Conservation (phyloP, 1,284 basidiomycete genomes). For the Filobasidium uniguttulatum region DNA sequence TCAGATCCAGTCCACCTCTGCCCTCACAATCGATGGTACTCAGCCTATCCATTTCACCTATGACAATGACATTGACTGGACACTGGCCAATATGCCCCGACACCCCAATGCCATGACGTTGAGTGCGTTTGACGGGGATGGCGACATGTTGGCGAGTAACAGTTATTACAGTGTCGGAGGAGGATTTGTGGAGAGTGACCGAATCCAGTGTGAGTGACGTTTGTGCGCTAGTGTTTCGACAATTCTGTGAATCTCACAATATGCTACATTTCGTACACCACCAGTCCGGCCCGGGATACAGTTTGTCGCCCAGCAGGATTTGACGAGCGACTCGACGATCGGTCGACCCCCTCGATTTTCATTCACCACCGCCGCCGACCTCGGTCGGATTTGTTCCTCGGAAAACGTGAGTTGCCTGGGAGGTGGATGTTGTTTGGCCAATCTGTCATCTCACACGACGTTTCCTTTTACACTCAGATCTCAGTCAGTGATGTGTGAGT, state of each 20-base stretch:
- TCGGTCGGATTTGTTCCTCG: not conserved
- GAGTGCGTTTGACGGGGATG: conserved; percentile 64
- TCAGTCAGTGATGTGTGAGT: too few species aligned
- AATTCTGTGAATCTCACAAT: too few species aligned
- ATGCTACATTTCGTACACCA: too few species aligned
- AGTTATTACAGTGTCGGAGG: conserved; percentile 82
- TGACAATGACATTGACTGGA: conserved; percentile 60
- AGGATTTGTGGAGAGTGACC: conserved; percentile 51
- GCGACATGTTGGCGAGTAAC: conserved; percentile 81
- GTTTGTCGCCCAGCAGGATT: too few species aligned
- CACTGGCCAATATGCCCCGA: conserved; percentile 26
- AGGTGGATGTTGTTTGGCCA: too few species aligned
- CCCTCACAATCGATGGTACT: conserved; percentile 55
- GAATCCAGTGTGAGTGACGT: not conserved
- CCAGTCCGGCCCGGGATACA: too few species aligned
- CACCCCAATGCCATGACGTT: conserved; percentile 83
- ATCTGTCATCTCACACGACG: too few species aligned
- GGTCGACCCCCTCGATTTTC: not conserved
- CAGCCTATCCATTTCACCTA: conserved; percentile 69
- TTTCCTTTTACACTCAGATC: too few species aligned
- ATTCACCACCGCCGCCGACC: not conserved
- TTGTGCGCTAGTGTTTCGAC: not conserved
- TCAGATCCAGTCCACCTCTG: conserved; percentile 52
- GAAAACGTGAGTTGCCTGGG: not conserved
- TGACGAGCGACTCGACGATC: too few species aligned